phyloP scores from a whole-genome alignment of 352 stramenopile genomes.

The Globisporangium paddicum region DNA sequence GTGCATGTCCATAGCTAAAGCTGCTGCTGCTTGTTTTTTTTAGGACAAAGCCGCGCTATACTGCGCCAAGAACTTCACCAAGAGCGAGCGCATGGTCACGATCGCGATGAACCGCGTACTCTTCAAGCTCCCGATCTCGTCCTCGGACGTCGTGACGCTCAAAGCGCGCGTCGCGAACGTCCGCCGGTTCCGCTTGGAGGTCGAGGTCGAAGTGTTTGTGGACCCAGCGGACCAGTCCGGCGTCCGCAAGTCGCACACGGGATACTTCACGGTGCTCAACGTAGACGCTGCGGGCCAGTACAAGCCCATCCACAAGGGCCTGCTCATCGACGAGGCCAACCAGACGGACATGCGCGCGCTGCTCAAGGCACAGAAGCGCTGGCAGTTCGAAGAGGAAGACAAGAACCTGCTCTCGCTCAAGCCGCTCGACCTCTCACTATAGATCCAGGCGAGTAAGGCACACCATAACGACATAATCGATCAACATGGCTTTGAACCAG shows the following conservation, averaged over 20 bases:
- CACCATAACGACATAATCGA: not conserved
- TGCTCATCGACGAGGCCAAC: constrained; percentile 52
- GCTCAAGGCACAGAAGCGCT: constrained; percentile 69
- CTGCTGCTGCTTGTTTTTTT: not conserved
- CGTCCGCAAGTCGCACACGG: constrained; percentile 55
- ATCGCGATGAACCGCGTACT: constrained; percentile 63
- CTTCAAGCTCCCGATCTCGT: constrained; percentile 67
- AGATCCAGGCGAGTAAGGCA: not conserved
- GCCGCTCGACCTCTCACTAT: constrained; percentile 36
- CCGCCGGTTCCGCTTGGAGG: constrained; percentile 56
- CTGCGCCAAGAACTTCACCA: constrained; percentile 63
- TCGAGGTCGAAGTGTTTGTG: constrained; percentile 74
- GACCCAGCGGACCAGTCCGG: constrained; percentile 39
- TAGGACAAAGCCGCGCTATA: constrained; percentile 62
- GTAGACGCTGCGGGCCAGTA: constrained; percentile 50
- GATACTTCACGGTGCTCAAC: constrained; percentile 69
- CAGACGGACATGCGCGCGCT: constrained; percentile 61
- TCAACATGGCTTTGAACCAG: not conserved
- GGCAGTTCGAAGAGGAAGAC: constrained; percentile 67
- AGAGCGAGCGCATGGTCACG: constrained; percentile 65
- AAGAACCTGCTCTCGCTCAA: constrained; percentile 49
- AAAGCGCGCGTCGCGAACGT: constrained; percentile 54
- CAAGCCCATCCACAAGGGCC: constrained; percentile 49
- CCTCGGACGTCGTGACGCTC: constrained; percentile 64
- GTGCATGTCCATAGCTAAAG: too few species aligned